Evolutionary conservation across 805 yeast genomes (phyloP), one percentile per base, ranked within the genome.

Genomic region (Candida sphagnicola): DNA sequence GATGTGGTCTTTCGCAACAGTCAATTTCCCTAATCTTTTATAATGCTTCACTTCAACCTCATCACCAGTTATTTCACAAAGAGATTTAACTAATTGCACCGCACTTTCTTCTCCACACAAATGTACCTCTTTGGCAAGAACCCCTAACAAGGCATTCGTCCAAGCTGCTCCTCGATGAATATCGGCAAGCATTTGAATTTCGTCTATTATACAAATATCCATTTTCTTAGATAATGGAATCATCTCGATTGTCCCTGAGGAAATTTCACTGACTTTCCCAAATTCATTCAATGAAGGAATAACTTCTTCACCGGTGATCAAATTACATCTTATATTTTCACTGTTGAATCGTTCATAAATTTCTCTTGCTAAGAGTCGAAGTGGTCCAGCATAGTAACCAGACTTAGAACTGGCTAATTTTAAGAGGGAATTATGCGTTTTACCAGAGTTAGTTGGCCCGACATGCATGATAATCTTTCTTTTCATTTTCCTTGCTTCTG

Each of bases 401-500:
- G 80, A 72, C 23, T 78, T 70, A 12, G 88, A 79, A 15, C 59
- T 51, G 48, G 80, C 80, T 35, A 93, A 68, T 39, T 78, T 72
- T 50, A 83, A 71, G 33, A 93, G 63, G 0, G 98, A 95, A 34
- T 77, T 74, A 54, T 86, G 85, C 0, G 98, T 93, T 53, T 93
- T 93, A 10, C 99, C 99, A 48, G 93, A 82, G 57, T 93, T 93
- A 0, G 99, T 93, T 1, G 99, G 99, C 0, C 99, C 99, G 8
- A 93, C 86, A 57, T 93, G 99, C 80, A 93, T 76, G n/a, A 84
- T 74, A 35, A 93, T 72, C 36, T 83, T 81, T 28, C 99, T 69
- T 46, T 78, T 80, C 66, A 88, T 68, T 45, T 79, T 76, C 28
- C 98, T 70, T 0, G 99, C 95, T 32, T 72, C 78, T 0, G 98